Evolutionary conservation across 257 asterid species (phyloP).

Genomic region (Knoxia roxburghii): DNA sequence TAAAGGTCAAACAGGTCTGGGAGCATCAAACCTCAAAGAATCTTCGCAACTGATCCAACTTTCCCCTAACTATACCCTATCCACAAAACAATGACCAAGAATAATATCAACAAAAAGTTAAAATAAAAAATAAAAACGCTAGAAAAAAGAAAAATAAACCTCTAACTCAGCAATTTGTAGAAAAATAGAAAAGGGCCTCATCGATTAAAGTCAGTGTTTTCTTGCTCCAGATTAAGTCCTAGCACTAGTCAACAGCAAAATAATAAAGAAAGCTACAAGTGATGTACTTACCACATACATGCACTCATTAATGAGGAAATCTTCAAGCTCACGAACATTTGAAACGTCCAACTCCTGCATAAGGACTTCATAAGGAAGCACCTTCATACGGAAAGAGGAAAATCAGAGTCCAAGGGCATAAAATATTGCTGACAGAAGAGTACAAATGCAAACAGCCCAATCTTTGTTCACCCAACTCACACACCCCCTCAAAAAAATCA

Average conservation of each 20-base stretch:
- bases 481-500: background rate
- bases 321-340: constrained; percentile 94
- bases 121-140: background rate
- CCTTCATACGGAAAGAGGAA: constrained; percentile 36
- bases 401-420: background rate
- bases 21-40: constrained; percentile 76
- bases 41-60: constrained; percentile 94
- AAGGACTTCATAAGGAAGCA: constrained; percentile 76
- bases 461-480: background rate
- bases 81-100: constrained; percentile 8
- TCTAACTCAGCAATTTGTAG: background rate
- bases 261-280: constrained; percentile 2
- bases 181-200: no score
- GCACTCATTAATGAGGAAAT: constrained; percentile 95
- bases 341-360: constrained; percentile 90
- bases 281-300: constrained; percentile 85
- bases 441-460: background rate
- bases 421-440: background rate
- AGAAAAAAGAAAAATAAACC: background rate
- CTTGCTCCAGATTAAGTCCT: background rate
- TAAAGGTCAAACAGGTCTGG: constrained; percentile 12
- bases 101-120: background rate
- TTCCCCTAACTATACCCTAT: constrained; percentile 96
- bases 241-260: background rate
- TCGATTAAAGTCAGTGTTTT: no score